Conservation (phyloP, 1,284 basidiomycete genomes). For the Ceratobasidium sp. region DNA sequence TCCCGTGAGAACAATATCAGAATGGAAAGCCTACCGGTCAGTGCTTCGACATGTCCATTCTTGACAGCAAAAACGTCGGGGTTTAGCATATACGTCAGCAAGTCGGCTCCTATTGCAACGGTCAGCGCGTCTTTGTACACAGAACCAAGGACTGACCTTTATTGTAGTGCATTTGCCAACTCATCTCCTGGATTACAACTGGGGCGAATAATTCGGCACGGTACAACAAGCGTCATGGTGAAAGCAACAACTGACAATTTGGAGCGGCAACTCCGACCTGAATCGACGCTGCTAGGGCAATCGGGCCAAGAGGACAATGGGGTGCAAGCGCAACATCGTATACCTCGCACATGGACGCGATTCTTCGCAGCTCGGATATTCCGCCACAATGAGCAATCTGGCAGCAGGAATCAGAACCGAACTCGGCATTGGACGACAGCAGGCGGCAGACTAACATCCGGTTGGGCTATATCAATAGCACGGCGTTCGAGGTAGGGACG, state of each 20-base stretch:
- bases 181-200: constrained; percentile 74
- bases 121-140: neutral
- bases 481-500: constrained; percentile 73
- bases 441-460: constrained; percentile 59
- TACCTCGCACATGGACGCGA: constrained; percentile 72
- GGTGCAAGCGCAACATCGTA: constrained; percentile 68
- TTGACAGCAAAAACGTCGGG: constrained; percentile 66
- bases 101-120: constrained; percentile 57
- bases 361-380: constrained; percentile 75
- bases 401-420: neutral
- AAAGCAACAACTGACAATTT: constrained; percentile 57
- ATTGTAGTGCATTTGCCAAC: constrained; percentile 79
- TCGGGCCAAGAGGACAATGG: constrained; percentile 70
- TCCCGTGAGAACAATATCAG: neutral
- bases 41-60: constrained; percentile 64
- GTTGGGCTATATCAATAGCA: constrained; percentile 76
- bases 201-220: constrained; percentile 38
- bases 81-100: constrained; percentile 68
- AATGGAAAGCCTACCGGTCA: constrained; percentile 19
- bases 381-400: constrained; percentile 71
- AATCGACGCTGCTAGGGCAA: constrained; percentile 75
- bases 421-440: too few relatives aligned
- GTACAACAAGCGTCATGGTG: neutral
- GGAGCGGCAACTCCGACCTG: constrained; percentile 63
- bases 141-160: constrained; percentile 50